Base-by-base conservation (phyloP, 2,329 filamentous ascomycete genomes). In the Epichloe hybrida region DNA sequence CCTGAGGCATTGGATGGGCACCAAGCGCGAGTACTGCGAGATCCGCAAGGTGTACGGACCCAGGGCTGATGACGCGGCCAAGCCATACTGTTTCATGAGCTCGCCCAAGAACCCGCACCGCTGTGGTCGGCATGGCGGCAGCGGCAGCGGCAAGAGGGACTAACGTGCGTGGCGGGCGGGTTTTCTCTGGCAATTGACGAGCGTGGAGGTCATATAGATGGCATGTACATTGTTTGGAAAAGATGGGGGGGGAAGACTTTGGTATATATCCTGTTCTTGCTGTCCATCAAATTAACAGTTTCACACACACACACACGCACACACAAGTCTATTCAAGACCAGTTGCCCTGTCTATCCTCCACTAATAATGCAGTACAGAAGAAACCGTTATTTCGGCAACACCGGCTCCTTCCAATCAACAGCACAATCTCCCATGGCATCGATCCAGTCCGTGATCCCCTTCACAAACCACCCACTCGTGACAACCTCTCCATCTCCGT, bases 1-100 rank as follows among this genome's bases (percentile, higher is more conserved):
- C 61, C 72, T 83, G 57, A 70, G 71, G 58, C 71, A 70, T 40
- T 83, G 79, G 76, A 76, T 82, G 72, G 76, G 75, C 50, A 65
- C 69, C 39, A 69, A 64, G 20, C 65, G 71, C 53, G 79, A 83
- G 63, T 83, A 83, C 65, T 83, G 79, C 67, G 71, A 69, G 52
- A 75, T 83, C 56, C 75, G 72, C 59, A 70, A 77, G 59, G 74
- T 74, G 60, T 83, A 74, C 57, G 79, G 79, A 38, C 64, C 66
- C 17, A 65, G 64, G 9, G 76, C 79, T 1, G 64, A 61, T 3
- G 66, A 68, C 35, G 70, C 68, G 2, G 72, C 74, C 6, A 72
- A 70, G 60, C 61, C 68, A 23, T 74, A 72, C 51, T 83, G 80
- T 65, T 79, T 74, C 61, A 74, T 77, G 63, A 77, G 74, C 59